These are phyloP conservation scores for Penicillium oxalicum DNA, from an alignment of 2,329 filamentous ascomycete genomes.

Conservation along the genomic window DNA sequence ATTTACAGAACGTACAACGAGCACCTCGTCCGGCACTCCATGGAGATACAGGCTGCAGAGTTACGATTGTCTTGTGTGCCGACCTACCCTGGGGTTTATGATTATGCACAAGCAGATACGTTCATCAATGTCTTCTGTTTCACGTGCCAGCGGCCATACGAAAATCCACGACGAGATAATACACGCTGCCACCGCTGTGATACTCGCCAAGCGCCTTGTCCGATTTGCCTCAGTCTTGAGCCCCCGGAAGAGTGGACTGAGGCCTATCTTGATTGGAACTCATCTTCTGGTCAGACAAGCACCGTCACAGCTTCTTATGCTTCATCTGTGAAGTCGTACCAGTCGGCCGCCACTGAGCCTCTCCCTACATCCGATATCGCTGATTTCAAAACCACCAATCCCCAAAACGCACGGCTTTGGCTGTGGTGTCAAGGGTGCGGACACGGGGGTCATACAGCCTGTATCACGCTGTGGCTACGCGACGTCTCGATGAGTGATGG, in stretches of 20 bases:
- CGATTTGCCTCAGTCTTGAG: constrained; percentile 38
- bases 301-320: constrained; percentile 16
- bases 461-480: constrained; percentile 52
- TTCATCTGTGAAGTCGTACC: constrained; percentile 40
- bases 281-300: constrained; percentile 7
- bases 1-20: constrained; percentile 55
- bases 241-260: constrained; percentile 38
- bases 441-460: constrained; percentile 55
- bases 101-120: constrained; percentile 51
- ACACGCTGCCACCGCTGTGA: constrained; percentile 48
- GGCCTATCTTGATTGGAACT: constrained; percentile 16
- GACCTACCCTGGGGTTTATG: constrained; percentile 51
- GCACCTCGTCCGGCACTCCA: constrained; percentile 44
- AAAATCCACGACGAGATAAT: constrained; percentile 45
- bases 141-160: constrained; percentile 52
- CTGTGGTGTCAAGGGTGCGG: constrained; percentile 56
- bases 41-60: constrained; percentile 46
- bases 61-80: constrained; percentile 53
- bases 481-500: constrained; percentile 46
- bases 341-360: constrained; percentile 35
- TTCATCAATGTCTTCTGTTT: constrained; percentile 51
- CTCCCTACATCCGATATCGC: constrained; percentile 21
- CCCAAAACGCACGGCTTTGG: constrained; percentile 42
- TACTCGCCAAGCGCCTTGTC: constrained; percentile 35
- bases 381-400: constrained; percentile 22